Conservation (phyloP, 2,329 filamentous ascomycete genomes). For the Cladobotryum protrusum region DNA sequence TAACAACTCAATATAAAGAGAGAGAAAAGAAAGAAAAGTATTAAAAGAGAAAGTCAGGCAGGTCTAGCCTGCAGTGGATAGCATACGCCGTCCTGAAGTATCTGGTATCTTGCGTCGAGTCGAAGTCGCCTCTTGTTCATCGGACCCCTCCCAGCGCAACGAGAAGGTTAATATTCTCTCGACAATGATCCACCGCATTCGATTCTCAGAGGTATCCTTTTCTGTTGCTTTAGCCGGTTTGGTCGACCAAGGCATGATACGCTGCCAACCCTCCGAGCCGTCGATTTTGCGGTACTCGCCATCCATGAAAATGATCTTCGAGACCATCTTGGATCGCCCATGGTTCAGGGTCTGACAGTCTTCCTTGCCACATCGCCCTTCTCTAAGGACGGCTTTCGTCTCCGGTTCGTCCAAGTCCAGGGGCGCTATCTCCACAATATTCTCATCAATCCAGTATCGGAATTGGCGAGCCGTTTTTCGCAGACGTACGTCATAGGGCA, state of each 20-base stretch:
- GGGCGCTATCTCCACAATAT: conserved; percentile 32
- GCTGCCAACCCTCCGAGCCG: conserved; percentile 25
- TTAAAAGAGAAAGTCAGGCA: neutral
- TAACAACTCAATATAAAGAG: neutral
- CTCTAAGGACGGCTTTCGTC: conserved; percentile 25
- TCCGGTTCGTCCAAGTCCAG: conserved; percentile 30
- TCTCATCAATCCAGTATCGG: conserved; percentile 33
- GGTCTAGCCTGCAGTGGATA: conserved; percentile 3
- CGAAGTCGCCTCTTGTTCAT: conserved; percentile 18
- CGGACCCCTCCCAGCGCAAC: conserved; percentile 28
- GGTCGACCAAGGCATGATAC: conserved; percentile 27
- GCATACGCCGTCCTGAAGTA: conserved; percentile 1
- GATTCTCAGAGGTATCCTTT: conserved; percentile 24
- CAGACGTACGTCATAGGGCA: conserved; percentile 24
- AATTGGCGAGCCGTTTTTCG: conserved; percentile 31
- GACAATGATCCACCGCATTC: conserved; percentile 33
- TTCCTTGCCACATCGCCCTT: conserved; percentile 29
- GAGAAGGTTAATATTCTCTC: conserved; percentile 34
- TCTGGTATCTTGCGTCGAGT: conserved; percentile 12
- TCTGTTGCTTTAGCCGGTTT: conserved; percentile 21
- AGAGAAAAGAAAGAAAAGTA: neutral
- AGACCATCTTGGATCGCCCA: conserved; percentile 31
- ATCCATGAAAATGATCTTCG: conserved; percentile 32
- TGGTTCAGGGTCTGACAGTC: conserved; percentile 31
- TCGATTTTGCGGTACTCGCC: conserved; percentile 24